A percentile compares a stretch with the other conserved stretches of the same genome.
phyloP scores from a whole-genome alignment of 495 filamentous ascomycete genomes.

The Lindgomyces ingoldianus region DNA sequence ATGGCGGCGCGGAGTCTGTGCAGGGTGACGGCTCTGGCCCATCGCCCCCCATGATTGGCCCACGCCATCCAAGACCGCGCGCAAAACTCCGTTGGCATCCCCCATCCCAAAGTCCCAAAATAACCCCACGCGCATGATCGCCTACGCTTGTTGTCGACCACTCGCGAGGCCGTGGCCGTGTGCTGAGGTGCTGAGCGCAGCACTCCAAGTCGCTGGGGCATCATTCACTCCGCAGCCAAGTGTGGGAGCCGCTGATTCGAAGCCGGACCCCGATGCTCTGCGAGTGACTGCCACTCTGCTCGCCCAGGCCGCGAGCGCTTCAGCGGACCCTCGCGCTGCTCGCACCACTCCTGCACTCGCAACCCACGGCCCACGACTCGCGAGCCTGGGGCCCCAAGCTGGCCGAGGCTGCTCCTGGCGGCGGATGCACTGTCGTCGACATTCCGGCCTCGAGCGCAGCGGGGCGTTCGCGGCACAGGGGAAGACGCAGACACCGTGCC shows the following conservation, averaged over 20 bases:
- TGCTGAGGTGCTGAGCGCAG: background rate
- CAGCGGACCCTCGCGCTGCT: background rate
- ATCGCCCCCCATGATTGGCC: background rate
- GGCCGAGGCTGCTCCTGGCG: constrained; percentile 8
- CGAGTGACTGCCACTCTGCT: background rate
- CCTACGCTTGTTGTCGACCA: background rate
- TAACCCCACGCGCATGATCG: constrained; percentile 36
- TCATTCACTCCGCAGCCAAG: background rate
- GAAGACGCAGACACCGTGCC: background rate
- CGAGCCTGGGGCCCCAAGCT: background rate
- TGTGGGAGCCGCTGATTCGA: constrained; percentile 1
- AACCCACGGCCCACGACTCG: background rate
- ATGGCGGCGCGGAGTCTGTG: background rate
- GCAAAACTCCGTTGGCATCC: background rate
- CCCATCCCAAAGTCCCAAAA: constrained; percentile 27
- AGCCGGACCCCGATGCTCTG: background rate
- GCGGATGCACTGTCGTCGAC: no score
- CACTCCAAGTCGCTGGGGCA: background rate
- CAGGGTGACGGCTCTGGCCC: no score
- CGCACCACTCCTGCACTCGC: background rate
- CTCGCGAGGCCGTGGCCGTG: background rate
- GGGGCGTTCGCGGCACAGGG: constrained; percentile 1
- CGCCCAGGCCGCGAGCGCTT: background rate
- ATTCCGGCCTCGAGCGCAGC: no score
- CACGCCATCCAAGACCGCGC: no score